phyloP scores from a whole-genome alignment of 495 filamentous ascomycete species.

The Parathielavia appendiculata region DNA sequence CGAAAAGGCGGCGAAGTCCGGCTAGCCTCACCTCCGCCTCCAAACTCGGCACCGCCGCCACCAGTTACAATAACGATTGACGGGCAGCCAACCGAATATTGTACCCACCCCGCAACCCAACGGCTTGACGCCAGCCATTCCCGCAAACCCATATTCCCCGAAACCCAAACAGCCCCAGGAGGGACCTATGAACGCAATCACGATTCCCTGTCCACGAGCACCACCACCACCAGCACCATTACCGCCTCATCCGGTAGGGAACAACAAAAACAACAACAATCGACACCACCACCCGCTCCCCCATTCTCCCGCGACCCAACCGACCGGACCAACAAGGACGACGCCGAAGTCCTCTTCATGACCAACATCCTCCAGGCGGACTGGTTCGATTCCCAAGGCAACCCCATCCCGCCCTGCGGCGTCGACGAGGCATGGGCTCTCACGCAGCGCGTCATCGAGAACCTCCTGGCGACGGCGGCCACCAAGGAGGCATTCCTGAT shows the following conservation, averaged over 20 bases:
- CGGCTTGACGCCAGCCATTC: neutral
- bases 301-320: conserved; percentile 26
- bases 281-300: too few species aligned
- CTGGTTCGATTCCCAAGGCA: conserved; percentile 41
- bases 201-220: too few species aligned
- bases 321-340: conserved; percentile 46
- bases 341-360: conserved; percentile 43
- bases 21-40: conserved; percentile 65
- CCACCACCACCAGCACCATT: too few species aligned
- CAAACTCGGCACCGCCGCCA: conserved; percentile 1
- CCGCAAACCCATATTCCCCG: neutral
- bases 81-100: conserved; percentile 40
- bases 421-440: conserved; percentile 47
- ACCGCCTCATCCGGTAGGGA: neutral
- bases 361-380: conserved; percentile 36
- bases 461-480: conserved; percentile 37
- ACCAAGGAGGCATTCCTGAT: conserved; percentile 49
- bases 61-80: conserved; percentile 67
- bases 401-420: conserved; percentile 32
- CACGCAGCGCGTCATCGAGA: conserved; percentile 41
- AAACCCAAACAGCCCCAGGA: neutral
- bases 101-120: conserved; percentile 5
- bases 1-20: conserved; percentile 68
- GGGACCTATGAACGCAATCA: neutral
- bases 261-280: too few species aligned